Percentiles rank a stretch among this genome's conserved stretches.
These are phyloP conservation scores for Cytospora piceicola DNA, from an alignment of 2,329 filamentous ascomycete species.

Conservation along the genomic window DNA sequence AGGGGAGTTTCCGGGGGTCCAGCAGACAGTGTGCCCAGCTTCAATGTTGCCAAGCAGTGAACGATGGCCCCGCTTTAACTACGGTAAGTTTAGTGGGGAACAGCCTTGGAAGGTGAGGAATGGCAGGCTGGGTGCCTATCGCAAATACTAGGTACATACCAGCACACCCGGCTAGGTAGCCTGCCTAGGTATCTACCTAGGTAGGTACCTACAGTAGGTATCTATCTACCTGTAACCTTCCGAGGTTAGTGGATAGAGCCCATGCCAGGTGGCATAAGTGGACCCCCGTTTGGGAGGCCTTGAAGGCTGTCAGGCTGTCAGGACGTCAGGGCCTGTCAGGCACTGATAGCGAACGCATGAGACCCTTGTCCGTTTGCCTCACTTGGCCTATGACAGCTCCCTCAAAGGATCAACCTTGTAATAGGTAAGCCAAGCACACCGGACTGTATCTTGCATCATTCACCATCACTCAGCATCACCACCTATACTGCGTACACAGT, in stretches of 20 bases:
- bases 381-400: background rate
- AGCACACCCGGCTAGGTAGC: too few relatives aligned
- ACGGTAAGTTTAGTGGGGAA: background rate
- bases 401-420: background rate
- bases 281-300: background rate
- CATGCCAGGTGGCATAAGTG: background rate
- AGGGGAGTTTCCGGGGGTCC: constrained; percentile 17
- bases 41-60: background rate
- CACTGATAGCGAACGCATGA: background rate
- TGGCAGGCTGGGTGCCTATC: too few relatives aligned
- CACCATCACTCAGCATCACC: background rate
- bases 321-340: background rate
- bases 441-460: background rate
- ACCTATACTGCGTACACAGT: too few relatives aligned
- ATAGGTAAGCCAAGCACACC: background rate
- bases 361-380: background rate
- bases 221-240: background rate
- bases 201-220: background rate
- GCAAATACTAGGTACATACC: too few relatives aligned
- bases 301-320: background rate
- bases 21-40: background rate
- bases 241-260: background rate
- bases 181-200: too few relatives aligned
- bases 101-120: too few relatives aligned
- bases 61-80: background rate